A percentile compares a stretch with the other conserved stretches of the same genome.
phyloP scores from a whole-genome alignment of 2,329 filamentous ascomycete species.

The Botrytis porri region DNA sequence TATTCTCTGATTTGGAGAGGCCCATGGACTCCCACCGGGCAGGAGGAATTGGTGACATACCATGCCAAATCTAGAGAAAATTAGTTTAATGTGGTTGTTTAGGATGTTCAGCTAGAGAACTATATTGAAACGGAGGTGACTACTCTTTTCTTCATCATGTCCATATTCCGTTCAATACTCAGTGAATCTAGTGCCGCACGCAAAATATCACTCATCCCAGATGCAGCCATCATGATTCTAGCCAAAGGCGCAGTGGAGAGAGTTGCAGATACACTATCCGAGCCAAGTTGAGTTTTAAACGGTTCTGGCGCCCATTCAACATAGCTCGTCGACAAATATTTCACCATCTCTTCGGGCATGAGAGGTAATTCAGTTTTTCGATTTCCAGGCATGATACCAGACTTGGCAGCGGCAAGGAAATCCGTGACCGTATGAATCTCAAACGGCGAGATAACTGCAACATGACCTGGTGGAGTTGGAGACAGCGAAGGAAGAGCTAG shows the following conservation, averaged over 20 bases:
- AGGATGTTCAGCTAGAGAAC: not conserved
- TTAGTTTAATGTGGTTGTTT: not conserved
- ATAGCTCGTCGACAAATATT: not conserved
- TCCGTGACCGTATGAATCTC: not conserved
- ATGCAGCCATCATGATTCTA: not conserved
- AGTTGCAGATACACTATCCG: not conserved
- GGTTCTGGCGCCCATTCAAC: not conserved
- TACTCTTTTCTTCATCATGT: not conserved
- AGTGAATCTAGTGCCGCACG: not conserved
- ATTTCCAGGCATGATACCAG: not conserved
- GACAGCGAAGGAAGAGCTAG: not conserved
- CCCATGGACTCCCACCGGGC: not conserved
- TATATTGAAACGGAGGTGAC: not conserved
- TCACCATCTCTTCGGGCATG: not conserved
- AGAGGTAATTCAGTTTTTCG: not conserved
- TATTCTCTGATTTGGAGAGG: not conserved
- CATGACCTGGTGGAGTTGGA: not conserved
- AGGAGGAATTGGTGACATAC: not conserved
- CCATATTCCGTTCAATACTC: not conserved
- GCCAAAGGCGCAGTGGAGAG: not conserved
- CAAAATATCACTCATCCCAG: not conserved
- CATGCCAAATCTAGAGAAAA: not conserved
- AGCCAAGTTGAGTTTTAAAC: not conserved
- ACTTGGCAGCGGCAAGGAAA: not conserved
- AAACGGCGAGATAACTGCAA: not conserved